A percentile compares a stretch with the other conserved stretches of the same genome.
Conservation (phyloP, 805 yeast genomes). For the Pichia scutulata region DNA sequence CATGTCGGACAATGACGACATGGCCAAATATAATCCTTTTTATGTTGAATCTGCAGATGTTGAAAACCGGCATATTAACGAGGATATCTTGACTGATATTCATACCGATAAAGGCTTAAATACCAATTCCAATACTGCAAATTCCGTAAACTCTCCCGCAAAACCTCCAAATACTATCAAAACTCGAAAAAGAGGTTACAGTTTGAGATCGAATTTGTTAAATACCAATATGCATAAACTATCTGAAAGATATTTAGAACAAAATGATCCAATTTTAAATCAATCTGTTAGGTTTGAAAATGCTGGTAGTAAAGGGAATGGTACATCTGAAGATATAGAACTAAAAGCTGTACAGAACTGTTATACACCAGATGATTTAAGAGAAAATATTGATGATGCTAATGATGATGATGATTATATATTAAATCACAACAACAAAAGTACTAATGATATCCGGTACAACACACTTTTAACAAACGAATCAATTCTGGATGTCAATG, state of each 20-base stretch:
- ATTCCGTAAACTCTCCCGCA: constrained; percentile 4
- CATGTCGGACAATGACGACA: background rate
- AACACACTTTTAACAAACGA: constrained; percentile 13
- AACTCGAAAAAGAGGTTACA: constrained; percentile 54
- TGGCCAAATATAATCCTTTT: constrained; percentile 4
- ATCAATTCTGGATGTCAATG: constrained; percentile 15
- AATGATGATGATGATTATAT: background rate
- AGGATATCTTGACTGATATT: background rate
- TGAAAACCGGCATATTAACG: background rate
- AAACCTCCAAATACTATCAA: constrained; percentile 19
- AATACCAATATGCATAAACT: constrained; percentile 32
- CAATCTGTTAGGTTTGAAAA: background rate
- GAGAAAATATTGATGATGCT: constrained; percentile 5
- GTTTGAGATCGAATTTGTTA: constrained; percentile 59
- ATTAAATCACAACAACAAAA: background rate
- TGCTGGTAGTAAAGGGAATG: background rate
- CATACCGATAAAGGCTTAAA: background rate
- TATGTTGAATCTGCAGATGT: background rate
- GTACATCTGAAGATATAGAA: constrained; percentile 26
- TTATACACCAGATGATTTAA: constrained; percentile 20
- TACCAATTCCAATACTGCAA: background rate
- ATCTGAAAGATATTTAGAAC: constrained; percentile 13
- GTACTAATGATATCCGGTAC: background rate
- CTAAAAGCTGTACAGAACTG: constrained; percentile 26
- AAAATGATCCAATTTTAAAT: background rate